These are phyloP conservation scores for Aspergillus pseudoglaucus DNA, from an alignment of 2,329 filamentous ascomycete genomes.

Conservation along the genomic window DNA sequence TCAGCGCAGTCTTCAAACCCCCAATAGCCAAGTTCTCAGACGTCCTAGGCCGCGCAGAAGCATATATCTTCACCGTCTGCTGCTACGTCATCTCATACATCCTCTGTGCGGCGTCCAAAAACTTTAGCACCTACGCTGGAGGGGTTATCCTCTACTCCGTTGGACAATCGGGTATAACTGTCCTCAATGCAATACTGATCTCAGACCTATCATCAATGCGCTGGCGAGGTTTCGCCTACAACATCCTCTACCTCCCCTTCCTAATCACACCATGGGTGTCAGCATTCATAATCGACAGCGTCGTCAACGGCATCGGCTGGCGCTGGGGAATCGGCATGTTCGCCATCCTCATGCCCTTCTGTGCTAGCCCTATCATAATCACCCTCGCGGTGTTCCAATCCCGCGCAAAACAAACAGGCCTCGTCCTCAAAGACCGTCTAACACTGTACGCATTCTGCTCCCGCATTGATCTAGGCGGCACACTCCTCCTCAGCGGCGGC, in stretches of 20 bases:
- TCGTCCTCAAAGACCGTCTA: slow-evolving; percentile 19
- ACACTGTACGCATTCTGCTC: slow-evolving; percentile 24
- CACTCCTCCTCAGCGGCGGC: slow-evolving; percentile 43
- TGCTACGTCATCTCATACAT: slow-evolving; percentile 35
- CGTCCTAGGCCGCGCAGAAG: slow-evolving; percentile 36
- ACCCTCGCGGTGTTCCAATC: slow-evolving; percentile 33
- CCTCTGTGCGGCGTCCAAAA: slow-evolving; percentile 29
- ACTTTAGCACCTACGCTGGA: slow-evolving; percentile 32
- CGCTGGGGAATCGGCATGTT: slow-evolving; percentile 42
- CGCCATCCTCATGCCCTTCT: slow-evolving; percentile 36
- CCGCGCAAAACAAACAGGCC: slow-evolving; percentile 23
- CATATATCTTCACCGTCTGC: slow-evolving; percentile 28
- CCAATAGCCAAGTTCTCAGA: slow-evolving; percentile 40
- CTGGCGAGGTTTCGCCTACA: slow-evolving; percentile 35
- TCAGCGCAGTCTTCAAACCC: slow-evolving; percentile 36
- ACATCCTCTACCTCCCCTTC: slow-evolving; percentile 34
- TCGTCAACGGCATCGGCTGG: slow-evolving; percentile 38
- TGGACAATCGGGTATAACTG: slow-evolving; percentile 34
- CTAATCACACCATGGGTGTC: slow-evolving; percentile 38
- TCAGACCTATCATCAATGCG: slow-evolving; percentile 38
- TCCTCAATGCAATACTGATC: slow-evolving; percentile 38
- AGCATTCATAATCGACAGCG: slow-evolving; percentile 37
- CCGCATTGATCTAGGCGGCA: slow-evolving; percentile 35
- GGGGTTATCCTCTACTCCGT: slow-evolving; percentile 33
- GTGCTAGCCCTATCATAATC: slow-evolving; percentile 30